Evolutionary conservation across 352 stramenopile species (phyloP), one percentile per base, ranked within the genome.

Genomic region (Globisporangium barbulae): DNA sequence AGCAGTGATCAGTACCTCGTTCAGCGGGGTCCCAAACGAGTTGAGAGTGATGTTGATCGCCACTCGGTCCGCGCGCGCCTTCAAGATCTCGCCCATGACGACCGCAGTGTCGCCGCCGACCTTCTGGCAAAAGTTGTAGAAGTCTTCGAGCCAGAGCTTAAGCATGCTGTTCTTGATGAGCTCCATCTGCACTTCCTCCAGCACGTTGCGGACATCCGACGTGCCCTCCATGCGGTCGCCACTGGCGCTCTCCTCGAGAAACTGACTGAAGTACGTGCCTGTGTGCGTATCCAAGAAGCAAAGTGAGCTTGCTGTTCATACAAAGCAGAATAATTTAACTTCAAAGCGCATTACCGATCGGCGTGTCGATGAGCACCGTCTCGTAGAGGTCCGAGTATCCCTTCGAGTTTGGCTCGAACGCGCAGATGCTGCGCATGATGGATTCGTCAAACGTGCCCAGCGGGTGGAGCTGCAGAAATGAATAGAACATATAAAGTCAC

Each of bases 21-120:
- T 97, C 59, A 97, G 71, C 21, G 83, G 85, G 22, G 90, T 97
- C 53, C 92, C 95, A 67, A 99, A 99, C 44, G 97, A 99, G 85
- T 99, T 99, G 58, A 99, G 83, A 31, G 97, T 99, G 64, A 99
- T 99, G 79, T 99, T 99, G 75, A 99, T 99, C 25, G 97, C 96
- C 58, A 98, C 98, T 48, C 94, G 97, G 74, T 99, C 98, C 39
- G 97, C 98, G 35, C 97, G 90, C 42, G 96, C 95, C 63, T 82
- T 73, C 37, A 98, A 74, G 50, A 99, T 93, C 68, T 99, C 94
- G 37, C 96, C 93, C 97, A 99, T 99, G 64, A 99, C 97, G 7
- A 93, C 72, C n/a, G 85, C 93, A 33, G 97, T 99, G 60, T 99
- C 97, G 17, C 97, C 97, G n/a, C 97, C 97, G 60, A 99, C 78